Base-by-base conservation (phyloP, 305 asterid species). In the Fraxinus nigra region DNA sequence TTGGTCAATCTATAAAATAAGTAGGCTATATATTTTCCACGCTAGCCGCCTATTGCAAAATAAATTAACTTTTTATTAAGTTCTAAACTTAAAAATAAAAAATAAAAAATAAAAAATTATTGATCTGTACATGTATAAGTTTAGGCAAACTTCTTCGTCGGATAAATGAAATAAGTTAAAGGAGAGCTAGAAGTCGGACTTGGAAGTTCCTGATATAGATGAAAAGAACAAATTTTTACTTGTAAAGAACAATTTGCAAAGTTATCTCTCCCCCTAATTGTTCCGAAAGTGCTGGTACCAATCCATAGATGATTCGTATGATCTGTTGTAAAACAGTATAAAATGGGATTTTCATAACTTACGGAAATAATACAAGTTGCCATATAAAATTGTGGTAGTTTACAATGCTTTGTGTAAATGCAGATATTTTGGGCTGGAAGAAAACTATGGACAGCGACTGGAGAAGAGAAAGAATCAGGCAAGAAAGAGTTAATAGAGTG, bases 391-490 rank as follows among this genome's bases (percentile, higher is more conserved):
- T 65, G 34, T 26, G 22, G 8, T 4, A 51, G 22, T 51, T 51
- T 51, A 16, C 61, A 51, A 51, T 10, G 35, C 38, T 3, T 67
- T 11, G 74, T 11, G 35, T 67, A 67, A 28, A 67, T 67, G 74
- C 80, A 89, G 91, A 8, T 87, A 24, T 80, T 33, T 69, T 85
- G 78, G 75, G 9, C 82, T 61, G 88, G 82, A 54, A 78, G 74
- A 59, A 86, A 80, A 61, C 9, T 90, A 65, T 86, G 90, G 87
- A 22, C 54, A 5, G 75, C 32, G 24, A 87, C 54, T 43, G 91
- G 89, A 56, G 91, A 87, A 72, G 92, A 84, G 59, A 88, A 73
- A 20, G 92, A 90, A 76, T 80, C 82, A n/a, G 92, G 79, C 24
- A 89, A 85, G 88, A 86, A 82, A 77, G 82, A 77, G 7, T 69